A percentile compares a stretch with the other conserved stretches of the same genome.
phyloP scores from a whole-genome alignment of 2,329 filamentous ascomycete genomes.

The Diaporthe citri region DNA sequence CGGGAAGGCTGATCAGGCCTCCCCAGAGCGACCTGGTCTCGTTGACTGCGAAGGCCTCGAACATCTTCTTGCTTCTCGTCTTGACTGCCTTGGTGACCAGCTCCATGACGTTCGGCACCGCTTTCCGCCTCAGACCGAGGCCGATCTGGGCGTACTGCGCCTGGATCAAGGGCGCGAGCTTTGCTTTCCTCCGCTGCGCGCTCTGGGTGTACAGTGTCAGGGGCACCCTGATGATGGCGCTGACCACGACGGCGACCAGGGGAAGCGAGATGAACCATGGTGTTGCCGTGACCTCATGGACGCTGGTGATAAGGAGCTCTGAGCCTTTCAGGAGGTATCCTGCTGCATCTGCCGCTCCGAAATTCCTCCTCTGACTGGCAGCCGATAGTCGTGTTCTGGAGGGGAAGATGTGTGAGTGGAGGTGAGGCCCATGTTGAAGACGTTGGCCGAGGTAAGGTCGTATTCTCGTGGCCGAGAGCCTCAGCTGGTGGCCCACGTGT shows the following conservation, averaged over 20 bases:
- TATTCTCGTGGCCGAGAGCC: slow-evolving; percentile 35
- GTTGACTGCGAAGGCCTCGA: slow-evolving; percentile 33
- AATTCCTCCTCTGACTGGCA: slow-evolving; percentile 40
- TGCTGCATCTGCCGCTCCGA: slow-evolving; percentile 51
- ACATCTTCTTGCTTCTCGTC: slow-evolving; percentile 34
- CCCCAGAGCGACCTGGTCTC: slow-evolving; percentile 46
- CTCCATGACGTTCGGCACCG: slow-evolving; percentile 35
- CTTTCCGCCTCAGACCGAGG: slow-evolving; percentile 41
- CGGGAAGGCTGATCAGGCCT: slow-evolving; percentile 56
- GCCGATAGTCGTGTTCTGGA: neutral
- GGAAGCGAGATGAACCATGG: slow-evolving; percentile 70
- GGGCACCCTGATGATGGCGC: slow-evolving; percentile 60
- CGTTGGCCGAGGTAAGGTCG: slow-evolving; percentile 11
- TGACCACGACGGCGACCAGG: slow-evolving; percentile 62
- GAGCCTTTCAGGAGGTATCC: slow-evolving; percentile 52
- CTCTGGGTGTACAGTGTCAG: slow-evolving; percentile 55
- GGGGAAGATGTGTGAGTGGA: neutral
- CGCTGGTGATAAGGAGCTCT: slow-evolving; percentile 56
- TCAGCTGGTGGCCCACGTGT: slow-evolving; percentile 34
- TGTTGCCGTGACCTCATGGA: slow-evolving; percentile 58
- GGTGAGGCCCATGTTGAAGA: slow-evolving; percentile 28
- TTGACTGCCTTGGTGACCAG: slow-evolving; percentile 49
- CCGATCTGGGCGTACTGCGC: slow-evolving; percentile 50
- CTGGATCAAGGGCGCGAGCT: slow-evolving; percentile 49
- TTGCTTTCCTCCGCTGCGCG: slow-evolving; percentile 47